Percentiles rank a stretch among this genome's conserved stretches.
These are phyloP conservation scores for Fusarium graminum DNA, from an alignment of 2,329 filamentous ascomycete genomes.

Conservation along the genomic window DNA sequence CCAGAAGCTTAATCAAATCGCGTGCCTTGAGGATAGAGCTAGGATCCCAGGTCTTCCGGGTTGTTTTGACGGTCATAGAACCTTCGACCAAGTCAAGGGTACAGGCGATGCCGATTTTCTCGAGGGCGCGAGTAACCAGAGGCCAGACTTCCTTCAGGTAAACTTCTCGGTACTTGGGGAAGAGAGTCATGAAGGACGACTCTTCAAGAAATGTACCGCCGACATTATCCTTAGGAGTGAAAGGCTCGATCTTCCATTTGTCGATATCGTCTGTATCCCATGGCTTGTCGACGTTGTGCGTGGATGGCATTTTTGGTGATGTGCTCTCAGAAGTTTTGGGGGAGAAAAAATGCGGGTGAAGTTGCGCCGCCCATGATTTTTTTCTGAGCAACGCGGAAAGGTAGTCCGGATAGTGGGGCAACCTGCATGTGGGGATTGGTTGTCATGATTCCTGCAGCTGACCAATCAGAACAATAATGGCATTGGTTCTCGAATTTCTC, in stretches of 20 bases:
- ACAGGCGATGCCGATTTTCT: slow-evolving; percentile 89
- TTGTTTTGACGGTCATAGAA: slow-evolving; percentile 97
- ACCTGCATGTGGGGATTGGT: slow-evolving; percentile 24
- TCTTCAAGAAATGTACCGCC: slow-evolving; percentile 92
- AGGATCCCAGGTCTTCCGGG: slow-evolving; percentile 90
- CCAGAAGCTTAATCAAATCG: slow-evolving; percentile 92
- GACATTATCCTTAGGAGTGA: slow-evolving; percentile 86
- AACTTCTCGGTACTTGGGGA: slow-evolving; percentile 96
- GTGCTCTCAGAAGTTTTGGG: background rate
- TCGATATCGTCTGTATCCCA: slow-evolving; percentile 98
- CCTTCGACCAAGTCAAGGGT: slow-evolving; percentile 95
- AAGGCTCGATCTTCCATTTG: slow-evolving; percentile 93
- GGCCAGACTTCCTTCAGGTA: slow-evolving; percentile 96
- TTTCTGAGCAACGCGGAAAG: slow-evolving; percentile 29
- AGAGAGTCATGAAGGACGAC: slow-evolving; percentile 87
- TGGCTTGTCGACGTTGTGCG: slow-evolving; percentile 88
- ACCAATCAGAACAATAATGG: slow-evolving; percentile 44
- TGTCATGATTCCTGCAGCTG: slow-evolving; percentile 16
- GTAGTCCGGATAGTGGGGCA: slow-evolving; percentile 35
- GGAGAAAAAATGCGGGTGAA: slow-evolving; percentile 2
- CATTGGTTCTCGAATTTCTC: slow-evolving; percentile 48
- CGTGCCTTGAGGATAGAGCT: slow-evolving; percentile 93
- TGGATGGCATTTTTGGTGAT: slow-evolving; percentile 77
- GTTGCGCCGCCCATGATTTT: slow-evolving; percentile 41
- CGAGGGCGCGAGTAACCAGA: slow-evolving; percentile 85